Percentiles rank a stretch among this genome's conserved stretches.
Conservation (phyloP, 352 stramenopile species). For the Blastocystis sp. region DNA sequence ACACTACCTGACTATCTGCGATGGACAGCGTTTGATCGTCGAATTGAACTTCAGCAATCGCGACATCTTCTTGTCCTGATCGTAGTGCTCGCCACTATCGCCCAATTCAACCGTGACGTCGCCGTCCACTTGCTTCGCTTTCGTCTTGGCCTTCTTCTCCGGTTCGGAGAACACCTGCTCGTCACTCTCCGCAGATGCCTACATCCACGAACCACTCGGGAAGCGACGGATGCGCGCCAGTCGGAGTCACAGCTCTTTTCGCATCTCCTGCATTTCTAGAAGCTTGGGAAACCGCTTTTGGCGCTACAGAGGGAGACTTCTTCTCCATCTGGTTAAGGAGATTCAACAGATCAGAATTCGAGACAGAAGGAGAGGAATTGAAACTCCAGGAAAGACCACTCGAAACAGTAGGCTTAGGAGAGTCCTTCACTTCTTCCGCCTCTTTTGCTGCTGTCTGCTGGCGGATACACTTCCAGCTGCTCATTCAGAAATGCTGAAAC, state of each 20-base stretch:
- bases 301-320: background rate
- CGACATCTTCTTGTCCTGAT: slow-evolving; percentile 39
- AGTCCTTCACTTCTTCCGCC: background rate
- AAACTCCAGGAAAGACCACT: slow-evolving; percentile 26
- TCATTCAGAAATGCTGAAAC: background rate
- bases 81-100: background rate
- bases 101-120: background rate
- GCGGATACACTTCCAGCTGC: slow-evolving; percentile 2
- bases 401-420: background rate
- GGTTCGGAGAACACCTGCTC: slow-evolving; percentile 16
- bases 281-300: background rate
- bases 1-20: background rate
- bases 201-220: slow-evolving; percentile 34
- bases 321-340: slow-evolving; percentile 31
- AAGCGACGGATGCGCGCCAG: background rate
- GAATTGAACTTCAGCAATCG: slow-evolving; percentile 31
- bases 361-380: background rate
- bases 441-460: slow-evolving; percentile 7
- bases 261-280: background rate
- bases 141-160: background rate
- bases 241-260: background rate
- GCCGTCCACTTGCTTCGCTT: background rate
- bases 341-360: background rate
- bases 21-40: background rate
- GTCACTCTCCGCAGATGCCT: background rate